Percentiles rank a stretch among this genome's conserved stretches.
Conservation (phyloP, 169 alveolate species). For the Cyclospora cayetanensis region DNA sequence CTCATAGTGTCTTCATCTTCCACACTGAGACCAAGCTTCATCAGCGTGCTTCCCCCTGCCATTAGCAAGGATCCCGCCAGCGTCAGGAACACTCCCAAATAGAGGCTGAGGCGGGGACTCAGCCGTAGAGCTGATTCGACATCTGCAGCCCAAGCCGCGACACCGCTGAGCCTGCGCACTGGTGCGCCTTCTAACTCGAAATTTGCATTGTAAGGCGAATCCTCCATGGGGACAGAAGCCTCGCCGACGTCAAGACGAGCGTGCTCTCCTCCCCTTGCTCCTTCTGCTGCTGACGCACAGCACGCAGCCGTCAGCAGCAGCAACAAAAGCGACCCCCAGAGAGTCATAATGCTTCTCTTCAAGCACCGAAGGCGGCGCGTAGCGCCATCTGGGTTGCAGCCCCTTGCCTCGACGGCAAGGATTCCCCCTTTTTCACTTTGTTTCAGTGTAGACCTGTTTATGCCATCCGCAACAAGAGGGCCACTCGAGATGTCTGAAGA, state of each 20-base stretch:
- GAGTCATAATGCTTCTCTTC: background rate
- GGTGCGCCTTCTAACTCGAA: background rate
- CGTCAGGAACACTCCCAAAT: conserved; percentile 82
- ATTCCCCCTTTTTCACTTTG: background rate
- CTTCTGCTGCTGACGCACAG: conserved; percentile 15
- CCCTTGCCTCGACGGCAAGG: background rate
- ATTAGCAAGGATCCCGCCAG: conserved; percentile 83
- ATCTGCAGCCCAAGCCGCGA: conserved; percentile 22
- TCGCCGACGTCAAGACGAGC: too few relatives aligned
- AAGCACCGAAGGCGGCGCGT: background rate
- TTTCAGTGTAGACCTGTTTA: background rate
- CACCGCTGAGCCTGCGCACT: background rate
- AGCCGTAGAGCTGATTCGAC: conserved; percentile 16
- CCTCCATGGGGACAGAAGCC: too few relatives aligned
- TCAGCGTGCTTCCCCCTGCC: conserved; percentile 86
- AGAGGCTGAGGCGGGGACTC: conserved; percentile 77
- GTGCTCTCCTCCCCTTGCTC: too few relatives aligned
- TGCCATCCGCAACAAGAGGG: background rate
- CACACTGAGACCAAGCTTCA: conserved; percentile 83
- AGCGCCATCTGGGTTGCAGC: background rate
- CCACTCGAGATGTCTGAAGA: background rate
- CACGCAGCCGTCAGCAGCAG: background rate
- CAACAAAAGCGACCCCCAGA: background rate
- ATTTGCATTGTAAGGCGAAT: too few relatives aligned
- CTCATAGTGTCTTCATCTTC: conserved; percentile 71